A percentile compares a stretch with the other conserved stretches of the same genome.
Evolutionary conservation across 768 basidiomycete genomes (phyloP).

Genomic region (Hygrophoropsis aurantiaca): DNA sequence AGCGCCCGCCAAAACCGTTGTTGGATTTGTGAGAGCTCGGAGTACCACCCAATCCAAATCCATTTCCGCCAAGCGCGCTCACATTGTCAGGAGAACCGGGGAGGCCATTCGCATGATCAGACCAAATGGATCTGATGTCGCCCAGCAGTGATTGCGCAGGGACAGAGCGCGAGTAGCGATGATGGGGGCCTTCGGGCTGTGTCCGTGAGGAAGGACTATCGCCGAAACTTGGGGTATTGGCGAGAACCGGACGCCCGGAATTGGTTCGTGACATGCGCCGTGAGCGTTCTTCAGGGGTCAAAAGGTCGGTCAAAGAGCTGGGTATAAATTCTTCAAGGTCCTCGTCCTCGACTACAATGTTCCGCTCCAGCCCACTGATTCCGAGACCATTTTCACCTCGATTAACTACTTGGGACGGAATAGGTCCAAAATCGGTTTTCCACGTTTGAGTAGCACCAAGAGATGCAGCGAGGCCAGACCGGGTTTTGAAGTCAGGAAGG

Average conservation of each 20-base stretch:
- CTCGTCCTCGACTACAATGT: constrained; percentile 62
- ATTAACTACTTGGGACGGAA: constrained; percentile 15
- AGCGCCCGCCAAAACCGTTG: constrained; percentile 35
- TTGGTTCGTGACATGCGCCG: constrained; percentile 80
- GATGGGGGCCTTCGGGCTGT: constrained; percentile 33
- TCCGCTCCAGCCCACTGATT: constrained; percentile 32
- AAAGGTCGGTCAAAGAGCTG: constrained; percentile 80
- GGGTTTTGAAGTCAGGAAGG: constrained; percentile 37
- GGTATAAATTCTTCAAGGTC: constrained; percentile 90
- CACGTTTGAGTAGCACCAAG: constrained; percentile 42
- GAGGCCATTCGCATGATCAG: constrained; percentile 46
- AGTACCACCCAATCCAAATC: constrained; percentile 34
- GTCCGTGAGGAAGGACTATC: constrained; percentile 11
- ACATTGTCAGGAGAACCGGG: constrained; percentile 38
- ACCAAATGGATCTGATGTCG: constrained; percentile 82
- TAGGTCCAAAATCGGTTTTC: constrained; percentile 25
- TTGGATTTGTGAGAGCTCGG: constrained; percentile 54
- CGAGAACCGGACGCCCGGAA: constrained; percentile 32
- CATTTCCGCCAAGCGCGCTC: constrained; percentile 30
- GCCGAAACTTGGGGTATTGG: constrained; percentile 20
- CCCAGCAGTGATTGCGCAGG: constrained; percentile 75
- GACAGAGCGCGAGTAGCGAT: constrained; percentile 82
- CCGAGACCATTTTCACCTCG: constrained; percentile 8
- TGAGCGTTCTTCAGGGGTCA: constrained; percentile 85
- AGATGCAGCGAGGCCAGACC: constrained; percentile 60